phyloP scores from a whole-genome alignment of 371 early-diverging fungal genomes.

The Syncephalastrum sp. region DNA sequence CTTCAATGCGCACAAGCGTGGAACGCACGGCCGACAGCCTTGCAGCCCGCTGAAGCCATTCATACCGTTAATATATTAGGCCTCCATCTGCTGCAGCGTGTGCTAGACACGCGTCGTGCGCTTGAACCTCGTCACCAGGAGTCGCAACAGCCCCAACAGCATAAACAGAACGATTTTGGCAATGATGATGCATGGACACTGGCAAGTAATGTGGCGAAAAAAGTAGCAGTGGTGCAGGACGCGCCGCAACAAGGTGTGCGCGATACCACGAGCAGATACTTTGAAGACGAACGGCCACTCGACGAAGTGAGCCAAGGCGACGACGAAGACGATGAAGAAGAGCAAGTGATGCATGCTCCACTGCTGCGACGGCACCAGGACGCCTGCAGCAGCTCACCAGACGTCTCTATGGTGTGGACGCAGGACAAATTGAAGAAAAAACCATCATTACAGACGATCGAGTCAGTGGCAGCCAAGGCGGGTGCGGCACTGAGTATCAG shows the following conservation, averaged over 20 bases:
- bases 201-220: conserved; percentile 16
- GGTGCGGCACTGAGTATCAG: neutral
- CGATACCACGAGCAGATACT: neutral
- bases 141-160: neutral
- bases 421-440: conserved; percentile 10
- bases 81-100: conserved; percentile 35
- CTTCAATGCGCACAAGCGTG: conserved; percentile 44
- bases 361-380: conserved; percentile 17
- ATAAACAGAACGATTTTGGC: neutral
- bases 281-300: too few species aligned
- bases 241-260: neutral
- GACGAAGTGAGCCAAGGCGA: neutral
- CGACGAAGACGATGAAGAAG: conserved; percentile 10
- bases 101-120: conserved; percentile 35
- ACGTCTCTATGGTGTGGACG: conserved; percentile 3
- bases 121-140: neutral
- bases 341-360: conserved; percentile 24
- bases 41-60: conserved; percentile 28
- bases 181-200: conserved; percentile 5
- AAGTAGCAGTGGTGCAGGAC: conserved; percentile 13
- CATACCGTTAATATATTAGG: conserved; percentile 41
- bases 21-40: conserved; percentile 25
- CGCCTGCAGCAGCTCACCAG: neutral
- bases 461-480: conserved; percentile 1
- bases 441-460: conserved; percentile 3